phyloP scores from a whole-genome alignment of 1,139 yeast species.

The Candida frijolesensis region DNA sequence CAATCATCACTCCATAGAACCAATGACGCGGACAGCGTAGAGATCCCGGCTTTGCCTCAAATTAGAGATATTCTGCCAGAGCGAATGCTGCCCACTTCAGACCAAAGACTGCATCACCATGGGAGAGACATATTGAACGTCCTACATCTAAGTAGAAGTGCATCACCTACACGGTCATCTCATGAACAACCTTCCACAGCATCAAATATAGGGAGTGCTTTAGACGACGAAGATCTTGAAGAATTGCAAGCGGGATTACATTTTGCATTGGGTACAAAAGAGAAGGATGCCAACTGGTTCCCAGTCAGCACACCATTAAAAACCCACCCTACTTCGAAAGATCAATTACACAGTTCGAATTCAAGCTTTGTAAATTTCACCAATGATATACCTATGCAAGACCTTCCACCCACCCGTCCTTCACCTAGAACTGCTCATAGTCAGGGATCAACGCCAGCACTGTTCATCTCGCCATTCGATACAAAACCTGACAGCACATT shows the following conservation, averaged over 20 bases:
- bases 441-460: not conserved
- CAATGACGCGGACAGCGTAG: not conserved
- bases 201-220: constrained; percentile 7
- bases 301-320: constrained; percentile 22
- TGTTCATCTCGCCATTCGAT: constrained; percentile 8
- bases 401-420: constrained; percentile 8
- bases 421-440: not conserved
- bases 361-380: constrained; percentile 15
- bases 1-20: constrained; percentile 5
- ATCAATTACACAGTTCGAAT: not conserved
- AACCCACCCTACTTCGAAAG: constrained; percentile 1
- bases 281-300: constrained; percentile 33
- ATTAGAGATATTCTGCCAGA: constrained; percentile 6
- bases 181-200: not conserved
- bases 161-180: not conserved
- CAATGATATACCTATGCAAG: constrained; percentile 25
- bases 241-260: constrained; percentile 40
- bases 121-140: constrained; percentile 9
- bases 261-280: constrained; percentile 38
- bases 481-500: not conserved
- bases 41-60: constrained; percentile 9
- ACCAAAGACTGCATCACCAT: constrained; percentile 3
- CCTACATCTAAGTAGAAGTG: constrained; percentile 8
- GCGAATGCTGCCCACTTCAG: constrained; percentile 5
- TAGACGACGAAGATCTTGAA: constrained; percentile 30